Percentiles rank a stretch among this genome's conserved stretches.
Conservation (phyloP, 202 grass and related monocot genomes). For the Musa balbisiana region DNA sequence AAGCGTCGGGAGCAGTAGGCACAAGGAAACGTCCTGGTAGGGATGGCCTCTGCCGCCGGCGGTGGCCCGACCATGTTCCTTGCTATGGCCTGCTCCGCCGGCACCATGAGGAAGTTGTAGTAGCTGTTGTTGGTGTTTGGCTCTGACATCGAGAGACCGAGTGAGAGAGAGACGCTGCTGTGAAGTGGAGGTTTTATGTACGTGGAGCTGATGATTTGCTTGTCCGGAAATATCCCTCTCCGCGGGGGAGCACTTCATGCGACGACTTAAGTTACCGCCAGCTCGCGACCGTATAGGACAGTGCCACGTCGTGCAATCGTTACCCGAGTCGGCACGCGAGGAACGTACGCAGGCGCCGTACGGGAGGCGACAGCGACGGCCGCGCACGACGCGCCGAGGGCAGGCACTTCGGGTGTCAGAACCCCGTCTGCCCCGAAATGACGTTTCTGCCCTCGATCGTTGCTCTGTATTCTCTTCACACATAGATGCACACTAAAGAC, state of each 20-base stretch:
- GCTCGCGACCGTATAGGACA: no score
- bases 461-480: no score
- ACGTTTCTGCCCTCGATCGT: no score
- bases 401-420: no score
- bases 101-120: background rate
- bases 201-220: background rate
- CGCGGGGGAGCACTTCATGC: background rate
- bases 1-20: conserved; percentile 19
- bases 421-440: no score
- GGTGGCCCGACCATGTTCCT: background rate
- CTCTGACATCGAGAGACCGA: background rate
- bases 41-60: background rate
- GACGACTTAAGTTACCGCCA: background rate
- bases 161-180: background rate
- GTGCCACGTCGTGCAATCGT: no score
- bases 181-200: background rate
- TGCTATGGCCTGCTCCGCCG: background rate
- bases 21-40: conserved; percentile 9
- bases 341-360: no score
- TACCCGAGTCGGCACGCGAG: background rate
- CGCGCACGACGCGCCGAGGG: background rate
- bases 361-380: background rate
- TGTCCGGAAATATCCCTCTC: background rate
- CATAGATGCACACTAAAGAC: no score
- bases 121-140: background rate